These are phyloP conservation scores for Eucalyptus cloeziana DNA, from an alignment of 345 rosid species.

Conservation along the genomic window DNA sequence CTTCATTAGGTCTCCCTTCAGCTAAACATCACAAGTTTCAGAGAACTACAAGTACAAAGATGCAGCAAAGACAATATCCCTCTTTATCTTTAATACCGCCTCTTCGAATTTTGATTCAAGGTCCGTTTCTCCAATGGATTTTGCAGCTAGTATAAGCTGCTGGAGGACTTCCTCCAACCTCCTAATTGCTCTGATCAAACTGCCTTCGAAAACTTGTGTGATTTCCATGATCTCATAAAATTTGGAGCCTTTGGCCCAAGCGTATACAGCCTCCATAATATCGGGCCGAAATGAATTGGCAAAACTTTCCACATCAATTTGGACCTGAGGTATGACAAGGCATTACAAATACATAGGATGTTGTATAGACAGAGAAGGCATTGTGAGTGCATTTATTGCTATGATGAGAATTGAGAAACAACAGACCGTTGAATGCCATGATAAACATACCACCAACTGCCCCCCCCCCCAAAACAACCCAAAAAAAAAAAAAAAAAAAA, in stretches of 20 bases:
- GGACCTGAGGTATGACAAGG: conserved; percentile 32
- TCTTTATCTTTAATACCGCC: conserved; percentile 81
- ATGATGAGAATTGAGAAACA: neutral
- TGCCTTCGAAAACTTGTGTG: conserved; percentile 91
- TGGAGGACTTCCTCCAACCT: conserved; percentile 95
- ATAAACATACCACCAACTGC: neutral
- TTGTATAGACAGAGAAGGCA: neutral
- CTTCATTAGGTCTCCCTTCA: neutral
- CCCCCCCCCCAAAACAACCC: fast-evolving
- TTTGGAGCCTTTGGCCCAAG: conserved; percentile 98
- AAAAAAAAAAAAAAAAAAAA: too few relatives aligned
- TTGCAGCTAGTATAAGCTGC: conserved; percentile 86
- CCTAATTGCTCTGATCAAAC: conserved; percentile 95
- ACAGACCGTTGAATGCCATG: neutral
- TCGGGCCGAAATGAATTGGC: conserved; percentile 86
- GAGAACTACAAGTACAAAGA: conserved; percentile 62
- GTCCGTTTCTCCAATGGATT: conserved; percentile 82
- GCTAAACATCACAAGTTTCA: neutral
- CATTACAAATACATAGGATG: neutral
- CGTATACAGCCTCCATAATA: conserved; percentile 93
- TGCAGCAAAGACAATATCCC: conserved; percentile 96
- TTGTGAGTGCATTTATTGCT: neutral
- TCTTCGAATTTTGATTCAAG: conserved; percentile 77
- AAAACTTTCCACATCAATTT: conserved; percentile 73
- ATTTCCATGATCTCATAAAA: conserved; percentile 93